These are phyloP conservation scores for Schizosaccharomyces octosporus DNA, from an alignment of 805 yeast species.

Conservation along the genomic window DNA sequence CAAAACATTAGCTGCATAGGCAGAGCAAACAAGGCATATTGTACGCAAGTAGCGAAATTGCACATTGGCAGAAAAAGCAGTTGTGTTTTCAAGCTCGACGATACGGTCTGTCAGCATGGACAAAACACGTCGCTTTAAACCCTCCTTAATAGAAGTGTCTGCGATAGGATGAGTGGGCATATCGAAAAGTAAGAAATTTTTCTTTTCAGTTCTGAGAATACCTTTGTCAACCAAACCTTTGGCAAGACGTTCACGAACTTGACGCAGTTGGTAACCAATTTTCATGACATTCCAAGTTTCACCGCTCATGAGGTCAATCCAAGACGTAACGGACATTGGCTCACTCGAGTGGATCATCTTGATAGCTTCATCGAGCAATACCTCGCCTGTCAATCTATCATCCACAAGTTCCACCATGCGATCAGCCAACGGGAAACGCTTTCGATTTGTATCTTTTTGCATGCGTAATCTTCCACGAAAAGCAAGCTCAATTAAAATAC, in stretches of 20 bases:
- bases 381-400: constrained; percentile 78
- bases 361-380: constrained; percentile 74
- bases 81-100: constrained; percentile 23
- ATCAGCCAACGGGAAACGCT: constrained; percentile 69
- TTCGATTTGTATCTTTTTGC: constrained; percentile 77
- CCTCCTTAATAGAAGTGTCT: constrained; percentile 64
- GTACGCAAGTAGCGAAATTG: constrained; percentile 54
- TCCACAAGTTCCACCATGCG: constrained; percentile 71
- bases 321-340: constrained; percentile 53
- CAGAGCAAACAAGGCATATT: constrained; percentile 58
- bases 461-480: constrained; percentile 70
- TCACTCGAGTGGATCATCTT: constrained; percentile 72
- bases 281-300: constrained; percentile 95
- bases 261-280: constrained; percentile 83
- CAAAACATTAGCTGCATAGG: constrained; percentile 87
- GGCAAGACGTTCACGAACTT: constrained; percentile 86
- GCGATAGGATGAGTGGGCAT: constrained; percentile 97
- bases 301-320: constrained; percentile 78
- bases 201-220: constrained; percentile 79
- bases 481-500: constrained; percentile 77
- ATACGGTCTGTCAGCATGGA: constrained; percentile 49
- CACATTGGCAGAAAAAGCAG: constrained; percentile 43
- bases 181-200: constrained; percentile 79
- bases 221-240: constrained; percentile 96
- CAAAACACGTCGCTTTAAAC: constrained; percentile 47